Percentiles rank a stretch among this genome's conserved stretches.
phyloP scores from a whole-genome alignment of 768 basidiomycete genomes.

The Rhodotorula paludigena region DNA sequence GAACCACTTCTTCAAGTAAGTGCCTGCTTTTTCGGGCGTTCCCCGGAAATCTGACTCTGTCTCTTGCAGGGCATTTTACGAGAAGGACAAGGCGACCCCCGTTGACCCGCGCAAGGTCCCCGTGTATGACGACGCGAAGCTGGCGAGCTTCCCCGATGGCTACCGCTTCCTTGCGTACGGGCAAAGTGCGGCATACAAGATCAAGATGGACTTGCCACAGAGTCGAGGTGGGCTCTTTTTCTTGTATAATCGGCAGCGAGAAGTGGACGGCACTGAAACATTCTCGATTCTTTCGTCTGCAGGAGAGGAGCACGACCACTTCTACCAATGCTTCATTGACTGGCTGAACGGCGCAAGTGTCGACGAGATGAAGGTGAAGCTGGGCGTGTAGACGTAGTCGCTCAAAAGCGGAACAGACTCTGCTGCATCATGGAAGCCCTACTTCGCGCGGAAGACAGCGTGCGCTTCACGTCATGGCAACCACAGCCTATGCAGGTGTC shows the following conservation, averaged over 20 bases:
- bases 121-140: slow-evolving; percentile 37
- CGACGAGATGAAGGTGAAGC: slow-evolving; percentile 39
- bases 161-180: slow-evolving; percentile 43
- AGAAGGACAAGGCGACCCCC: slow-evolving; percentile 30
- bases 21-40: background rate
- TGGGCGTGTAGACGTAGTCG: slow-evolving; percentile 40
- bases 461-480: too few relatives aligned
- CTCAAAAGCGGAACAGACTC: too few relatives aligned
- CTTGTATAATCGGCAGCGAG: too few relatives aligned
- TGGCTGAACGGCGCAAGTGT: slow-evolving; percentile 38
- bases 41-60: background rate
- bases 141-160: slow-evolving; percentile 39
- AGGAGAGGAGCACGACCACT: slow-evolving; percentile 40
- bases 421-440: too few relatives aligned
- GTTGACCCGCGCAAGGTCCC: slow-evolving; percentile 41
- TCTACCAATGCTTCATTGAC: slow-evolving; percentile 37
- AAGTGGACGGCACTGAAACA: background rate
- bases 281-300: too few relatives aligned
- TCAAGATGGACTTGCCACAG: slow-evolving; percentile 39
- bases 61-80: slow-evolving; percentile 20
- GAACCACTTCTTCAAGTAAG: slow-evolving; percentile 40
- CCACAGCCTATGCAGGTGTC: too few relatives aligned
- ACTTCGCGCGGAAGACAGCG: too few relatives aligned
- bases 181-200: slow-evolving; percentile 33
- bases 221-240: background rate